These are phyloP conservation scores for Leishmania aethiopica DNA, from an alignment of 208 protist species.

Conservation along the genomic window DNA sequence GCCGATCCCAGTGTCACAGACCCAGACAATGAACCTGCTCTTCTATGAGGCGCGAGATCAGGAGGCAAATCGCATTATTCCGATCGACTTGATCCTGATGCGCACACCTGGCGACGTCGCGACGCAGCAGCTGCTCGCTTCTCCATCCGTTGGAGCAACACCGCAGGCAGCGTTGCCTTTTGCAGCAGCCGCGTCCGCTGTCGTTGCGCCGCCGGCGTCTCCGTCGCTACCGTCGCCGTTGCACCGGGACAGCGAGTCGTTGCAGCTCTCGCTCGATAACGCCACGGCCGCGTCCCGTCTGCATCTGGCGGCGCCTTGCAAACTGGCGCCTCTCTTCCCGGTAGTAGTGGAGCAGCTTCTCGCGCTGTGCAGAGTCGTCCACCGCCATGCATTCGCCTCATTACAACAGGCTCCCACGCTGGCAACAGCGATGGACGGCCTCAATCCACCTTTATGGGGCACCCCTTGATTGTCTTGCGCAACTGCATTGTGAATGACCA, in stretches of 20 bases:
- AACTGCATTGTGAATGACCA: constrained; percentile 79
- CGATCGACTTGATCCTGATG: constrained; percentile 78
- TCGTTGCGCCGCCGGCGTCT: constrained; percentile 2
- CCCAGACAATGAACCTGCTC: constrained; percentile 76
- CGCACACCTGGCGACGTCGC: constrained; percentile 53
- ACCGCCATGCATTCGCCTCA: constrained; percentile 17
- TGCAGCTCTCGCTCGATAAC: background rate
- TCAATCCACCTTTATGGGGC: constrained; percentile 63
- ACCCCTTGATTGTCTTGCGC: constrained; percentile 62
- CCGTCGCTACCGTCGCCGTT: background rate
- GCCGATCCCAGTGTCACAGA: constrained; percentile 58
- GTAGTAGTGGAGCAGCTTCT: background rate
- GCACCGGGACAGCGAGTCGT: background rate
- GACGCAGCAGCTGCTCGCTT: constrained; percentile 2
- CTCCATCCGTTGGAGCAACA: background rate
- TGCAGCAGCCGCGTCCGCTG: background rate
- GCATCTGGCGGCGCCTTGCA: background rate
- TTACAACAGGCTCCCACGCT: background rate
- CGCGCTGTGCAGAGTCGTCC: constrained; percentile 13
- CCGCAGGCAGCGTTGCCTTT: background rate
- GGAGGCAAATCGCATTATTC: constrained; percentile 80
- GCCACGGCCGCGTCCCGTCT: background rate
- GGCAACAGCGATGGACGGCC: background rate
- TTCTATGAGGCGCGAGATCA: constrained; percentile 84
- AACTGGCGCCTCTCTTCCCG: background rate